phyloP scores from a whole-genome alignment of 352 stramenopile genomes.

The Phytophthora syringae region DNA sequence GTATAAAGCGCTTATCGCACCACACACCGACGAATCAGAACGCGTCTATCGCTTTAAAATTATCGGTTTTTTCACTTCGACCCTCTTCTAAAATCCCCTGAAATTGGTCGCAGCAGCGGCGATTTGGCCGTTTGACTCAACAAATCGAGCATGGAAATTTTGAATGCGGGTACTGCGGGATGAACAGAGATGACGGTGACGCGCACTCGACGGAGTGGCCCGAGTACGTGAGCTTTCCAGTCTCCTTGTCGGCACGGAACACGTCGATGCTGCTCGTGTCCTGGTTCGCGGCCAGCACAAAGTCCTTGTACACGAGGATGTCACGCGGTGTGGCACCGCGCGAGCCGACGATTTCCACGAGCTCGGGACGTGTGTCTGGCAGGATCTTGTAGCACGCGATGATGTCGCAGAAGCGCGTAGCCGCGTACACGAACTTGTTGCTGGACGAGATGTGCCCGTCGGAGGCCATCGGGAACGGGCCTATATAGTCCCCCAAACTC shows the following conservation, averaged over 20 bases:
- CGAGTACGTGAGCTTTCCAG: slow-evolving; percentile 55
- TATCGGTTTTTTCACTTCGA: too few species aligned
- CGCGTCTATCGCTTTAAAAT: too few species aligned
- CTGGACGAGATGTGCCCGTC: slow-evolving; percentile 65
- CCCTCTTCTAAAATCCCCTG: too few species aligned
- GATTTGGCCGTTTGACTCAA: too few species aligned
- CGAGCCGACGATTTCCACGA: slow-evolving; percentile 47
- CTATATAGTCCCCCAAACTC: slow-evolving; percentile 51
- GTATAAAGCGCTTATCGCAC: too few species aligned
- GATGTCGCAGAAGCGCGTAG: slow-evolving; percentile 77
- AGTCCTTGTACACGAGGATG: slow-evolving; percentile 61
- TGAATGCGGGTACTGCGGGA: slow-evolving; percentile 35
- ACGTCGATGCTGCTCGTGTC: slow-evolving; percentile 66
- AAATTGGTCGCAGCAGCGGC: too few species aligned
- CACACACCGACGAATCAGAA: too few species aligned
- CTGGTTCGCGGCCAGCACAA: slow-evolving; percentile 71
- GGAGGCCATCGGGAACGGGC: slow-evolving; percentile 30
- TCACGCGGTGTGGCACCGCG: slow-evolving; percentile 59
- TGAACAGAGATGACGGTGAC: slow-evolving; percentile 63
- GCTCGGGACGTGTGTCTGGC: too few species aligned
- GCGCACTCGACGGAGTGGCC: slow-evolving; percentile 49
- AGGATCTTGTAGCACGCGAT: too few species aligned
- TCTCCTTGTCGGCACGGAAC: slow-evolving; percentile 54
- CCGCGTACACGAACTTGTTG: slow-evolving; percentile 65
- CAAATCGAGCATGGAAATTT: too few species aligned